Evolutionary conservation across 495 filamentous ascomycete species (phyloP), one percentile per base, ranked within the genome.

Genomic region (Thozetella sp.): DNA sequence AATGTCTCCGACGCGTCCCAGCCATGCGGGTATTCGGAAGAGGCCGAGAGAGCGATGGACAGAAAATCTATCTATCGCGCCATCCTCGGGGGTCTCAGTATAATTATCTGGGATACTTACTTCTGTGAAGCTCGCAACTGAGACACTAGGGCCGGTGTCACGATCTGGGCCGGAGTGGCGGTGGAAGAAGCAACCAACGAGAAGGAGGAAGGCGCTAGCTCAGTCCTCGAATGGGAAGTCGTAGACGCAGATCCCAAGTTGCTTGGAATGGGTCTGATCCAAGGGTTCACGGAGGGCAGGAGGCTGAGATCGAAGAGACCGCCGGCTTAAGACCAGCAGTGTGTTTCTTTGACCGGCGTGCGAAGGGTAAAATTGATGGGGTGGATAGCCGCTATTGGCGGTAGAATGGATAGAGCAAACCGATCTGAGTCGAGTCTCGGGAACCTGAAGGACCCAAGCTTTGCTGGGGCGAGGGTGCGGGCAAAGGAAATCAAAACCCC

Each of bases 341-440:
- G 59, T 60, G 53, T 63, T 62, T 65, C 67, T 71, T 71, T 67
- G 68, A 69, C 54, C 57, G 10, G 4, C 43, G 4, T 15, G 43
- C 43, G 12, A 10, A n/a, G 11, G 43, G n/a, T n/a, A n/a, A 48
- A 48, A 10, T 20, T 9, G 43, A 9, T n/a, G 10, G n/a, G 43
- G 46, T 63, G 68, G 66, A 58, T 54, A 56, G 57, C 54, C 40
- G 17, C 56, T 62, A 64, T 23, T 59, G 60, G 65, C 71, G 66
- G 59, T 26, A 19, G 24, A n/a, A 22, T n/a, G 45, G 4, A 37
- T 43, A 55, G 17, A 46, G 22, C 65, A 67, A 71, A 69, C 69
- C 70, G 62, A 67, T 71, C 61, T 69, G 65, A 72, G 60, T 69
- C 70, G 64, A 67, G 66, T 72, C 62, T 73, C 72, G 70, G 68